Evolutionary conservation across 176 grass and related monocot genomes (phyloP), one percentile per base, ranked within the genome.

Genomic region (Saccharum officinarum): DNA sequence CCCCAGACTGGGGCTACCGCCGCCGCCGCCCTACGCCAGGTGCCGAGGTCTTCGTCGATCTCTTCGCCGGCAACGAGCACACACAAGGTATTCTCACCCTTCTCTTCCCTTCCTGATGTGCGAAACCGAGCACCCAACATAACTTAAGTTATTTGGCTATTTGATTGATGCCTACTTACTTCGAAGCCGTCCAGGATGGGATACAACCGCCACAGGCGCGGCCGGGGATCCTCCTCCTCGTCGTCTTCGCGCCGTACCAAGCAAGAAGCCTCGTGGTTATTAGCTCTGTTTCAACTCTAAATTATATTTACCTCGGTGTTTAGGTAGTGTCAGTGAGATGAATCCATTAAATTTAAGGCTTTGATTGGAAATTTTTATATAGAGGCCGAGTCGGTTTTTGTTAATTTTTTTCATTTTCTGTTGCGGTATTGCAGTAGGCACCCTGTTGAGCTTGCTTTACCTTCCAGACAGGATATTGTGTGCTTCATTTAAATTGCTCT

Each of bases 161-260:
- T 59, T 59, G 54, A 59, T n/a, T 50, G 14, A 50, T 50, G 16
- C 49, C 49, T 52, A 20, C 22, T 20, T 60, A 60, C 55, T 60
- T 60, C 55, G 0, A 11, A 73, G 23, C 65, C 39, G 65, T 92
- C 2, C 41, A 46, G 69, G 83, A 98, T 98, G 96, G 93, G 96
- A 3, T 92, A 98, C 89, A 89, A 91, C 72, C 93, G 91, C 13
- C 64, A 91, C 23, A 91, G 91, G 69, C 87, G 89, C 38, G 85
- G 83, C 30, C 89, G 95, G 28, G 75, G 89, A 57, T 63, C 71
- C 0, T 88, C 88, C 8, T 84, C 87, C 6, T 83, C 87, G 0
- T 86, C 88, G 1, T 69, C 80, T 69, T 82, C 84, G 26, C 89
- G 89, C 74, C 84, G 89, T 67, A 74, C 46, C 68, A 87, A 90